Conservation (phyloP, 1,284 basidiomycete genomes). For the Ustilago curta region DNA sequence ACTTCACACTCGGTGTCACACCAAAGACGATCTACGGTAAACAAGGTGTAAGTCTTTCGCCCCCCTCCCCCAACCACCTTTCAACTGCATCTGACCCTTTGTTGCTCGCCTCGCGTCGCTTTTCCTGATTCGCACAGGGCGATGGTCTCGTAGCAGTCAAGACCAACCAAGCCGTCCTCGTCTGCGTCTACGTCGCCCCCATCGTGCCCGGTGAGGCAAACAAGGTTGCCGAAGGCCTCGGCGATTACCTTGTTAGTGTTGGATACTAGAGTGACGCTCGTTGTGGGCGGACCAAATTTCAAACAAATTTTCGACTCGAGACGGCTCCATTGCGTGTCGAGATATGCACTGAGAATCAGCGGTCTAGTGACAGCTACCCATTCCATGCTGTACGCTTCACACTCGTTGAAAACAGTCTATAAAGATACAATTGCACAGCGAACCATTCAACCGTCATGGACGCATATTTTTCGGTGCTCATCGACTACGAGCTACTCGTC, state of each 20-base stretch:
- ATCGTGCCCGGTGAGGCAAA: slow-evolving; percentile 78
- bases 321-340: no score
- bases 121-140: slow-evolving; percentile 72
- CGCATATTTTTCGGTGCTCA: not conserved
- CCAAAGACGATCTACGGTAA: slow-evolving; percentile 81
- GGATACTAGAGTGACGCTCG: slow-evolving; percentile 50
- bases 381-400: no score
- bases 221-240: slow-evolving; percentile 76
- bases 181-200: slow-evolving; percentile 81
- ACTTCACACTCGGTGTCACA: slow-evolving; percentile 78
- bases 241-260: slow-evolving; percentile 64
- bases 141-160: slow-evolving; percentile 86
- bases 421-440: not conserved
- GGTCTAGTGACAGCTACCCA: no score
- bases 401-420: not conserved
- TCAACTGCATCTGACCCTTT: no score
- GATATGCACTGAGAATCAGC: no score
- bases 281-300: no score
- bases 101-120: no score
- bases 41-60: slow-evolving; percentile 76
- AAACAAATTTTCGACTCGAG: no score
- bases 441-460: not conserved
- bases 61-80: not conserved
- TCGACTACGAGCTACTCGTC: not conserved
- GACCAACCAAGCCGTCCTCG: slow-evolving; percentile 87